Conservation (phyloP, 768 basidiomycete species). For the Russula sp. region DNA sequence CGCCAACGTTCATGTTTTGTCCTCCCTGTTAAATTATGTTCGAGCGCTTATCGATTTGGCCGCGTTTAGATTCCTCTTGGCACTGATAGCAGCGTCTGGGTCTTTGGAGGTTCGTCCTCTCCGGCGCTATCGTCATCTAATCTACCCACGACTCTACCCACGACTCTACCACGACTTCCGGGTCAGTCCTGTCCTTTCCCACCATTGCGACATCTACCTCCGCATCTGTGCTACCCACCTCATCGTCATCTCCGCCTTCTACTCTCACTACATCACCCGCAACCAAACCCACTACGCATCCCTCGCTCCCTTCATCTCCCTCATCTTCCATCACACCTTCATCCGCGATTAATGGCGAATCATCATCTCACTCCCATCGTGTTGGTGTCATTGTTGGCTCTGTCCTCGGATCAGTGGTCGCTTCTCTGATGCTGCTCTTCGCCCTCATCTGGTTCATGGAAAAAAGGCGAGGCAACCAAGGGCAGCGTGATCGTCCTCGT, state of each 20-base stretch:
- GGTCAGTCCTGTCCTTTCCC: slow-evolving; percentile 33
- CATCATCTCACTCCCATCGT: slow-evolving; percentile 8
- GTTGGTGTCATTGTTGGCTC: slow-evolving; percentile 25
- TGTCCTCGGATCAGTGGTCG: slow-evolving; percentile 27
- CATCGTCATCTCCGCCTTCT: slow-evolving; percentile 13
- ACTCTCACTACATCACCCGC: slow-evolving; percentile 9
- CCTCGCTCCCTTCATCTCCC: background rate
- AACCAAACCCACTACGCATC: background rate
- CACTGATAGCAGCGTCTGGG: slow-evolving; percentile 52
- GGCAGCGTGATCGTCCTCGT: background rate
- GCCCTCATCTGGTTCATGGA: slow-evolving; percentile 34
- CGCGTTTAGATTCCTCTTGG: slow-evolving; percentile 66
- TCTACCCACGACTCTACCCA: slow-evolving; percentile 9
- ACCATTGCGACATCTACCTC: slow-evolving; percentile 27
- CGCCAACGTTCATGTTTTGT: slow-evolving; percentile 9
- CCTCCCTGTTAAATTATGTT: background rate
- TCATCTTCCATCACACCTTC: slow-evolving; percentile 7
- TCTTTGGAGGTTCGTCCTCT: slow-evolving; percentile 69
- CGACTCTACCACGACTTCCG: slow-evolving; percentile 32
- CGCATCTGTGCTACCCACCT: slow-evolving; percentile 10
- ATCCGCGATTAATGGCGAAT: background rate
- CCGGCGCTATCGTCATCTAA: slow-evolving; percentile 44
- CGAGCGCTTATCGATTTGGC: slow-evolving; percentile 11
- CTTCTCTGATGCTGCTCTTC: slow-evolving; percentile 25
- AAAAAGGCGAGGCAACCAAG: slow-evolving; percentile 39